Percentiles rank a stretch among this genome's conserved stretches.
Evolutionary conservation across 1,284 basidiomycete genomes (phyloP).

Genomic region (Ustilago curta): DNA sequence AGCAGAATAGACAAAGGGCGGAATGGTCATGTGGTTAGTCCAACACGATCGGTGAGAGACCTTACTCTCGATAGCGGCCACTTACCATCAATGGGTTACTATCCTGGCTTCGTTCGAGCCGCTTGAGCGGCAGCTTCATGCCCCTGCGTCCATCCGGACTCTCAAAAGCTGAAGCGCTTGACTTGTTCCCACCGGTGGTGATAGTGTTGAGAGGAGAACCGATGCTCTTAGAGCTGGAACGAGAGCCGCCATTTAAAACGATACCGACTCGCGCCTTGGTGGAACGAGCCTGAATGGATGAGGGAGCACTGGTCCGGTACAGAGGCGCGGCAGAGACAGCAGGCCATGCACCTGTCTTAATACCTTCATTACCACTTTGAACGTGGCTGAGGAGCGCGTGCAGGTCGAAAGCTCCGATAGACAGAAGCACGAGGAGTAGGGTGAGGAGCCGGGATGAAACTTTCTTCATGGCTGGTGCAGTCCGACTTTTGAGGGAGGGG

Average conservation of each 20-base stretch:
- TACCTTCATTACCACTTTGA: background rate
- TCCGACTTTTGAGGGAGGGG: background rate
- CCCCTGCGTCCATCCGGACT: conserved; percentile 26
- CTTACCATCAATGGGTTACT: conserved; percentile 50
- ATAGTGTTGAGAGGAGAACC: conserved; percentile 18
- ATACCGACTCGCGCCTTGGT: conserved; percentile 50
- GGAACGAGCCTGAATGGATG: conserved; percentile 5
- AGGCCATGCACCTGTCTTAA: conserved; percentile 15
- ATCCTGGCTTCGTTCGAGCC: conserved; percentile 14
- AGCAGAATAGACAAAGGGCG: background rate
- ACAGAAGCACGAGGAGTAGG: conserved; percentile 53
- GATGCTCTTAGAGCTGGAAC: background rate
- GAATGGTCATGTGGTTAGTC: background rate
- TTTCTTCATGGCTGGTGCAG: conserved; percentile 31
- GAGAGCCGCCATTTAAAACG: conserved; percentile 30
- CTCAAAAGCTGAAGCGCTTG: conserved; percentile 15
- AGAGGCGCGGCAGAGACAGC: conserved; percentile 23
- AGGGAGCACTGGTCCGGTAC: background rate
- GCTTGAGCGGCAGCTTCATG: conserved; percentile 49
- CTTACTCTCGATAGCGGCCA: background rate
- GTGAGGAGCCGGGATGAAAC: conserved; percentile 45
- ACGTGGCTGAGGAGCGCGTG: conserved; percentile 18
- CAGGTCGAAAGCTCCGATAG: conserved; percentile 48
- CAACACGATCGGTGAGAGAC: background rate
- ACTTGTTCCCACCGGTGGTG: conserved; percentile 13